A percentile compares a stretch with the other conserved stretches of the same genome.
Evolutionary conservation across 2,329 filamentous ascomycete species (phyloP).

Genomic region (Verticillium albo-atrum): DNA sequence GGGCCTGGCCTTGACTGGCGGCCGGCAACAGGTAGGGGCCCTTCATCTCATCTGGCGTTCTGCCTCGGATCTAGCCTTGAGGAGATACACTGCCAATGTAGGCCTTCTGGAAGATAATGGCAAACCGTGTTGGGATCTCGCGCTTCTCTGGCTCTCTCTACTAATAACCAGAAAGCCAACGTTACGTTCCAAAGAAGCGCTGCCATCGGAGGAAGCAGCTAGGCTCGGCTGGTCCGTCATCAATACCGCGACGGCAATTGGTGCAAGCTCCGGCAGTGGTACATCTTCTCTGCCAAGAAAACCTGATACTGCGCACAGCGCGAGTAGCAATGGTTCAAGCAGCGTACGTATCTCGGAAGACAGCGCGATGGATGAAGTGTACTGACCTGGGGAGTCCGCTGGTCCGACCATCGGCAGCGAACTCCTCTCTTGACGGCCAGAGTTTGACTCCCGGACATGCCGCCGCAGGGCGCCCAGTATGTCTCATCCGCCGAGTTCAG

Average conservation of each 20-base stretch:
- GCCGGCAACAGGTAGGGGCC: neutral
- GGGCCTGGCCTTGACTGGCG: neutral
- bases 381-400: neutral
- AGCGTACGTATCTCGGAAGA: too few species aligned
- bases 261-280: too few species aligned
- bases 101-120: neutral
- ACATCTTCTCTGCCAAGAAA: too few species aligned
- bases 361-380: neutral
- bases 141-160: neutral
- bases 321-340: too few species aligned
- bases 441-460: neutral
- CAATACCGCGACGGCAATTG: neutral
- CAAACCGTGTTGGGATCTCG: neutral
- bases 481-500: neutral
- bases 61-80: neutral
- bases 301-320: too few species aligned
- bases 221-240: neutral
- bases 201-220: neutral
- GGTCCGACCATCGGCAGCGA: neutral
- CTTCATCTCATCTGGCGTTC: neutral
- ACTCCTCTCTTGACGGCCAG: too few species aligned
- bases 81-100: neutral
- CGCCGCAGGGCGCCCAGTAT: neutral
- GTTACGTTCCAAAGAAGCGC: neutral
- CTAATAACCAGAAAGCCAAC: neutral